These are phyloP conservation scores for Nicotiana sylvestris DNA, from an alignment of 257 asterid genomes.

Conservation along the genomic window DNA sequence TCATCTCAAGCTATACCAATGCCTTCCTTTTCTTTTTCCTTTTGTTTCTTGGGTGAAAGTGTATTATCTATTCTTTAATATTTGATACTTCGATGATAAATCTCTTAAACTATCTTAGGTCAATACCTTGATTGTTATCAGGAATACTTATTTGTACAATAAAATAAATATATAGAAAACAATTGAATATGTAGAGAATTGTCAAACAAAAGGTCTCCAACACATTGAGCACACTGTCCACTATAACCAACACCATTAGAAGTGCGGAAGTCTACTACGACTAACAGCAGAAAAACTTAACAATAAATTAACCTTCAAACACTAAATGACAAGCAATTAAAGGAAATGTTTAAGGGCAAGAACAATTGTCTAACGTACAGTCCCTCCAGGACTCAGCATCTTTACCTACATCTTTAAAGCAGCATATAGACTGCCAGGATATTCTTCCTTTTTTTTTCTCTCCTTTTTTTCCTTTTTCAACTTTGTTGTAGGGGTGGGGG, in stretches of 20 bases:
- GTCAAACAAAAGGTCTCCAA: not conserved
- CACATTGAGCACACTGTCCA: not conserved
- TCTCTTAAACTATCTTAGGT: not conserved
- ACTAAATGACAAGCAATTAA: not conserved
- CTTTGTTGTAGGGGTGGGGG: not conserved
- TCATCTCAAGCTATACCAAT: not conserved
- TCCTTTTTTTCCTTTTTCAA: not conserved
- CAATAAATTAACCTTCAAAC: not conserved
- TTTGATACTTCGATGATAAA: not conserved
- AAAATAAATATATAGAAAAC: not conserved
- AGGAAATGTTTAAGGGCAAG: not conserved
- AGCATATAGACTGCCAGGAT: not conserved
- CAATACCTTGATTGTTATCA: not conserved
- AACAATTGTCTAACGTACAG: not conserved
- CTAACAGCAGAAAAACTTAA: not conserved
- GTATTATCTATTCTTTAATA: not conserved
- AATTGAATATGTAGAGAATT: not conserved
- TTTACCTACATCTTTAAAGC: not conserved
- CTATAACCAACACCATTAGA: not conserved
- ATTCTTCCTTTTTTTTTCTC: not conserved
- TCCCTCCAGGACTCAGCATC: not conserved
- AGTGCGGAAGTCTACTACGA: not conserved
- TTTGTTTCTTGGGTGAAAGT: not conserved
- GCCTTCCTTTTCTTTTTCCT: not conserved
- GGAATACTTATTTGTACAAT: not conserved